Evolutionary conservation across 768 basidiomycete species (phyloP).

Genomic region (Leccinum uliginosum): DNA sequence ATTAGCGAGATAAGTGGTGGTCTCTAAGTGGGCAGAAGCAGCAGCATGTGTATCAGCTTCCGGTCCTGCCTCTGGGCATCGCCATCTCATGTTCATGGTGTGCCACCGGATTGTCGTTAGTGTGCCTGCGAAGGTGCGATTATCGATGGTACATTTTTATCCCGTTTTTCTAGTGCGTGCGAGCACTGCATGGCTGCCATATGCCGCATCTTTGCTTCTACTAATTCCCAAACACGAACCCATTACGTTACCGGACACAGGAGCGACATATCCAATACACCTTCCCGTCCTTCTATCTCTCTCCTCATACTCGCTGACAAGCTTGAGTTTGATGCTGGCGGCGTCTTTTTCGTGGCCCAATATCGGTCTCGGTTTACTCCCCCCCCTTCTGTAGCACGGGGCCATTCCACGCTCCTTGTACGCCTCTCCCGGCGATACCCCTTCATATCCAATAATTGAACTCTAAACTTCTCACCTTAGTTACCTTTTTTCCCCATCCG

Average conservation of each 20-base stretch:
- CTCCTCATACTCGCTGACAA: slow-evolving; percentile 8
- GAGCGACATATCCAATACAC: neutral
- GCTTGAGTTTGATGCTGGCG: slow-evolving; percentile 17
- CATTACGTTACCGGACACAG: slow-evolving; percentile 24
- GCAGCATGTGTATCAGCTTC: slow-evolving; percentile 22
- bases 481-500: slow-evolving; percentile 4
- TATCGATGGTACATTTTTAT: slow-evolving; percentile 16
- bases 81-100: slow-evolving; percentile 16
- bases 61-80: slow-evolving; percentile 23
- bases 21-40: slow-evolving; percentile 28
- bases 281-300: slow-evolving; percentile 11
- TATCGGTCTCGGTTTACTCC: slow-evolving; percentile 1
- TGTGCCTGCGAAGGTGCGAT: slow-evolving; percentile 13
- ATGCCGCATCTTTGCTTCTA: slow-evolving; percentile 23
- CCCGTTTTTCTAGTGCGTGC: slow-evolving; percentile 7
- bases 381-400: slow-evolving; percentile 2
- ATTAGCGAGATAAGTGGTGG: slow-evolving; percentile 25
- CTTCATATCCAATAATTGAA: slow-evolving; percentile 28
- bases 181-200: slow-evolving; percentile 16
- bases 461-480: slow-evolving; percentile 12
- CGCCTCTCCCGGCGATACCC: slow-evolving; percentile 8
- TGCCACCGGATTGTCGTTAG: slow-evolving; percentile 3
- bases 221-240: slow-evolving; percentile 15
- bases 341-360: neutral
- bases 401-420: slow-evolving; percentile 7